Evolutionary conservation across 139 green algal genomes (phyloP).

Genomic region (Chlorella sp.): DNA sequence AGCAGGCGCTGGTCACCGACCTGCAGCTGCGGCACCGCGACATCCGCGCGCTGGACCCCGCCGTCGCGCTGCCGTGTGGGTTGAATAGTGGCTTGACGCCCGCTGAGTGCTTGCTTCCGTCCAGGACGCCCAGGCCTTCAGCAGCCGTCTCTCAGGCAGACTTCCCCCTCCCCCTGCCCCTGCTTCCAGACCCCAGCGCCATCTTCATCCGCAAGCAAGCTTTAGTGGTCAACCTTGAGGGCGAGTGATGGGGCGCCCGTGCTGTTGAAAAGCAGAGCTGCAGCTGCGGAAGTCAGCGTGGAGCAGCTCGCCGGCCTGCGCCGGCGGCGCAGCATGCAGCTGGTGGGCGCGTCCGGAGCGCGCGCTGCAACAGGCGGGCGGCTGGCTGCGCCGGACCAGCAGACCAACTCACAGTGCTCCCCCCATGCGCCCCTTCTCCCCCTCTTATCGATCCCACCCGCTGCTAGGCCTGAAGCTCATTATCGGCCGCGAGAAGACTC

Average conservation of each 20-base stretch:
- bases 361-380: too few species aligned
- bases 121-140: not conserved
- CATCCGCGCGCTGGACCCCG: conserved; percentile 27
- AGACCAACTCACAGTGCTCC: too few species aligned
- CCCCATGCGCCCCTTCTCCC: too few species aligned
- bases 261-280: too few species aligned
- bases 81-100: not conserved
- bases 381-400: too few species aligned
- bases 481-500: conserved; percentile 18
- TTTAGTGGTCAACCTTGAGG: conserved; percentile 30
- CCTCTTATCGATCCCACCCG: too few species aligned
- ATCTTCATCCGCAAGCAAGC: conserved; percentile 29
- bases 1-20: conserved; percentile 31
- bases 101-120: not conserved
- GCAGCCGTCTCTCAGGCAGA: conserved; percentile 1
- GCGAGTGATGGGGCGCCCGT: too few species aligned
- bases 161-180: not conserved
- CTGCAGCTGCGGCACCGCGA: conserved; percentile 31
- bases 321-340: too few species aligned
- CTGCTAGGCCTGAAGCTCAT: conserved; percentile 32
- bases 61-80: conserved; percentile 29
- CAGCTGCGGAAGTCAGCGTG: too few species aligned
- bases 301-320: too few species aligned
- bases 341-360: too few species aligned
- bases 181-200: conserved; percentile 19